A percentile compares a stretch with the other conserved stretches of the same genome.
phyloP scores from a whole-genome alignment of 2,329 filamentous ascomycete genomes.

The Fusarium heterosporum region DNA sequence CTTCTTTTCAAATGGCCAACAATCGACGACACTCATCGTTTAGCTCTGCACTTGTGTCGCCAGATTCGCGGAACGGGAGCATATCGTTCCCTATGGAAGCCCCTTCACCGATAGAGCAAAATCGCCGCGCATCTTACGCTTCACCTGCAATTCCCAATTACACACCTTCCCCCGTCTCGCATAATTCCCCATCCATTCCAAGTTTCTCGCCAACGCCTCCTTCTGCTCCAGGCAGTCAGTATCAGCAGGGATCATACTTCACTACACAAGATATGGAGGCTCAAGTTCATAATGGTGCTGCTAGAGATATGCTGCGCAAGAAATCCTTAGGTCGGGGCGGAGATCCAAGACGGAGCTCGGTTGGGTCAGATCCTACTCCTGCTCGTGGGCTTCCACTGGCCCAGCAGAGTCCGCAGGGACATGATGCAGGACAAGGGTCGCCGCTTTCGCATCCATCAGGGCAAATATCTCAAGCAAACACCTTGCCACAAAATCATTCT shows the following conservation, averaged over 20 bases:
- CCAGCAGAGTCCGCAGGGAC: conserved; percentile 11
- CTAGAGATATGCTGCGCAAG: conserved; percentile 43
- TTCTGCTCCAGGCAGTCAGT: conserved; percentile 23
- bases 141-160: conserved; percentile 33
- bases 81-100: conserved; percentile 46
- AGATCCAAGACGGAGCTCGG: conserved; percentile 40
- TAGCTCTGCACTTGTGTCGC: conserved; percentile 43
- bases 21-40: conserved; percentile 47
- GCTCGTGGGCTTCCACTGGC: conserved; percentile 28
- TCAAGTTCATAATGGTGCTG: conserved; percentile 38
- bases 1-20: conserved; percentile 2
- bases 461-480: conserved; percentile 29
- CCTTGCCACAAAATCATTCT: conserved; percentile 16
- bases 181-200: conserved; percentile 31
- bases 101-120: conserved; percentile 48
- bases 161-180: conserved; percentile 44
- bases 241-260: conserved; percentile 41
- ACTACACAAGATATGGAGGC: conserved; percentile 28
- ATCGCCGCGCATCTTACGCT: conserved; percentile 36
- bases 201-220: conserved; percentile 36
- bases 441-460: conserved; percentile 29
- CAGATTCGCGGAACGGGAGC: conserved; percentile 46
- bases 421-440: conserved; percentile 11
- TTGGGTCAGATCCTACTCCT: conserved; percentile 32
- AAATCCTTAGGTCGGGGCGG: conserved; percentile 37